phyloP scores from a whole-genome alignment of 2,329 filamentous ascomycete genomes.

The Fusarium tanahbumbuense region DNA sequence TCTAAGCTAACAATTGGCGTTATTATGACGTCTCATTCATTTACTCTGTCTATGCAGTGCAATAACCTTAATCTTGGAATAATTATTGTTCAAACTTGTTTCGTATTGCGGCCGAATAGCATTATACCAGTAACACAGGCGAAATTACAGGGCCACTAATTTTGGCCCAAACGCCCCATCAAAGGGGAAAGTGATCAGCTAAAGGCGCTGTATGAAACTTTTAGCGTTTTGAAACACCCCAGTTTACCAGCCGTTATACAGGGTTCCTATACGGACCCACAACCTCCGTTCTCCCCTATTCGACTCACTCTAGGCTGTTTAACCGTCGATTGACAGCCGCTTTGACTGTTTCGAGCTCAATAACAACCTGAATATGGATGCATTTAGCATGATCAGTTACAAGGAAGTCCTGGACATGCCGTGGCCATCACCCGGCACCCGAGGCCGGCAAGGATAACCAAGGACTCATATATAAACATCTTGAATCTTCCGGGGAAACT shows the following conservation, averaged over 20 bases:
- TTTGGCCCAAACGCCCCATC: not conserved
- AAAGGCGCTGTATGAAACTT: constrained; percentile 11
- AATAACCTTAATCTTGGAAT: constrained; percentile 1
- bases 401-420: not conserved
- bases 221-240: constrained; percentile 25
- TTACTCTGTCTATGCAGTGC: not conserved
- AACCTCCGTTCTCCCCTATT: constrained; percentile 18
- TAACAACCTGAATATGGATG: not conserved
- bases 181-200: constrained; percentile 17
- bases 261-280: constrained; percentile 15
- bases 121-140: not conserved
- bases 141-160: constrained; percentile 12
- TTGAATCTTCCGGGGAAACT: not conserved
- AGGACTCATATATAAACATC: constrained; percentile 2
- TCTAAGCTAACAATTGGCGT: not conserved
- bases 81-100: constrained; percentile 4
- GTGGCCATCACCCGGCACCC: not conserved
- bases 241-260: not conserved
- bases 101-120: not conserved
- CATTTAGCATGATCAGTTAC: not conserved
- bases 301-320: not conserved
- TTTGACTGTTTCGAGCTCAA: constrained; percentile 4
- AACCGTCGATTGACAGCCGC: not conserved
- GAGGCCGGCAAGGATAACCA: not conserved
- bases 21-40: not conserved